These are phyloP conservation scores for Tagetes erecta DNA, from an alignment of 129 eudicot genomes.

Conservation along the genomic window DNA sequence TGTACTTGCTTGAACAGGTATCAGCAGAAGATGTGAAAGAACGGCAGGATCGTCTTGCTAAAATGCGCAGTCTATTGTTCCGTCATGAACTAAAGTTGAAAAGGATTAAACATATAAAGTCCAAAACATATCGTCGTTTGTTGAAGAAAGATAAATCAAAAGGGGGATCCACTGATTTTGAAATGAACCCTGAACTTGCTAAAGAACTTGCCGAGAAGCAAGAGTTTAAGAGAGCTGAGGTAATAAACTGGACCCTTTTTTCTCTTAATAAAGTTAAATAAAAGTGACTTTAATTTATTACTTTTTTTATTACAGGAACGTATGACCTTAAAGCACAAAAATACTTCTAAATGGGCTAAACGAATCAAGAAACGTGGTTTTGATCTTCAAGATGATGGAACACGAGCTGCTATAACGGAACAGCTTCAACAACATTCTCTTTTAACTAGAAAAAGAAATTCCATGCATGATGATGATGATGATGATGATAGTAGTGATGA, in stretches of 20 bases:
- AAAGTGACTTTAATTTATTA: constrained; percentile 12
- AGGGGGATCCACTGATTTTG: constrained; percentile 42
- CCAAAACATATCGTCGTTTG: constrained; percentile 77
- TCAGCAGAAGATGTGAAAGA: constrained; percentile 84
- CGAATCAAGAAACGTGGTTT: constrained; percentile 84
- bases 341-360: constrained; percentile 88
- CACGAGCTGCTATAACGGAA: constrained; percentile 86
- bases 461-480: constrained; percentile 49
- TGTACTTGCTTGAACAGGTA: constrained; percentile 49
- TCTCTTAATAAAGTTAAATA: not conserved
- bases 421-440: constrained; percentile 79
- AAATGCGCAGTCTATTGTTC: constrained; percentile 90
- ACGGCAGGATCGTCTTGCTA: constrained; percentile 72
- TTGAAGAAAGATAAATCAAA: constrained; percentile 76
- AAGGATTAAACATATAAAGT: constrained; percentile 81
- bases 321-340: constrained; percentile 76
- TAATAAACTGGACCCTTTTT: constrained; percentile 9
- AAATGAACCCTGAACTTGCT: constrained; percentile 75
- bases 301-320: constrained; percentile 61
- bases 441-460: constrained; percentile 77
- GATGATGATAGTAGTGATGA: constrained; percentile 59
- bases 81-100: constrained; percentile 90
- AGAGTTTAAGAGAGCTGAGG: constrained; percentile 92
- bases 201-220: constrained; percentile 87
- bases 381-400: constrained; percentile 80